These are phyloP conservation scores for Blastobotrys robertii DNA, from an alignment of 805 yeast species.

Conservation along the genomic window DNA sequence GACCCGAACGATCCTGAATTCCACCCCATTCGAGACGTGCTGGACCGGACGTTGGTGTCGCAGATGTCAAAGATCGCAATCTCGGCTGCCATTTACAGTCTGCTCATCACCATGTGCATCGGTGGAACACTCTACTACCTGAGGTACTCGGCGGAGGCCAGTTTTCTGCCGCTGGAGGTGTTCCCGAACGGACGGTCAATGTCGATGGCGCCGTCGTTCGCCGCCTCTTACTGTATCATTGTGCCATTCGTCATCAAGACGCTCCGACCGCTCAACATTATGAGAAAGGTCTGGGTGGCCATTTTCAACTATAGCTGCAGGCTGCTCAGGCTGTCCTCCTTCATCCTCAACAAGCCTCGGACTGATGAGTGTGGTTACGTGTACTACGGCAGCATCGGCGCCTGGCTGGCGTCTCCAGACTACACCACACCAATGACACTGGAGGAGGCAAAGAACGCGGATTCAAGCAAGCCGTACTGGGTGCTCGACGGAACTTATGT, in stretches of 20 bases:
- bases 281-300: constrained; percentile 41
- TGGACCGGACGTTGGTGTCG: constrained; percentile 61
- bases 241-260: constrained; percentile 7
- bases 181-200: constrained; percentile 19
- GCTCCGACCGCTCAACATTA: constrained; percentile 12
- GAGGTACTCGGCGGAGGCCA: constrained; percentile 21
- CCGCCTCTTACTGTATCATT: constrained; percentile 2
- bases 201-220: constrained; percentile 13
- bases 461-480: constrained; percentile 46
- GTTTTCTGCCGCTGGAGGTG: constrained; percentile 19
- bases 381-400: constrained; percentile 41
- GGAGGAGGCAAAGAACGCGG: constrained; percentile 33
- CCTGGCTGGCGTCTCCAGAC: constrained; percentile 44
- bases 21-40: constrained; percentile 75
- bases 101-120: constrained; percentile 64
- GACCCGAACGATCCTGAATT: constrained; percentile 93
- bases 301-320: constrained; percentile 48
- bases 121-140: constrained; percentile 51
- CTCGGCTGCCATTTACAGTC: constrained; percentile 50
- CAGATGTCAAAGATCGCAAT: constrained; percentile 66
- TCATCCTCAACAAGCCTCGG: constrained; percentile 52
- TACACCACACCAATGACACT: constrained; percentile 45
- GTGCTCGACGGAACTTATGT: constrained; percentile 75
- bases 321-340: constrained; percentile 67
- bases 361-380: constrained; percentile 64